Evolutionary conservation across 257 asterid genomes (phyloP).

Genomic region (Jasminum sambac): DNA sequence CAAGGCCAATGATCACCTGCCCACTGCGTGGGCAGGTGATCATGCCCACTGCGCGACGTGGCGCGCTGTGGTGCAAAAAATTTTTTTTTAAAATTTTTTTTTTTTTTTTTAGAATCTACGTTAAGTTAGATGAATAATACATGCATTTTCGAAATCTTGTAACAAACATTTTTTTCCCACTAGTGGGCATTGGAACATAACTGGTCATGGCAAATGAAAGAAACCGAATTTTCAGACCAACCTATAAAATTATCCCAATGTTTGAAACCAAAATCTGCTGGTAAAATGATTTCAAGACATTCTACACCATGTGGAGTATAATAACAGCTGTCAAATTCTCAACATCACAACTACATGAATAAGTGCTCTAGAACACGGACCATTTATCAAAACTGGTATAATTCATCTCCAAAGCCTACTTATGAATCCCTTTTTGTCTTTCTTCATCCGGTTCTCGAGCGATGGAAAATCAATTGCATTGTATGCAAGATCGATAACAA

Average conservation of each 20-base stretch:
- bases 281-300: neutral
- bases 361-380: neutral
- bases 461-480: conserved; percentile 77
- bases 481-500: conserved; percentile 65
- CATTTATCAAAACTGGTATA: neutral
- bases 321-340: neutral
- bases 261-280: neutral
- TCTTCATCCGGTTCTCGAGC: conserved; percentile 82
- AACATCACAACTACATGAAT: neutral
- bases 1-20: too few species aligned
- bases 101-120: too few species aligned
- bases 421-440: conserved; percentile 77
- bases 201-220: neutral
- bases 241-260: neutral
- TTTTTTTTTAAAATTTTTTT: too few species aligned
- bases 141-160: too few species aligned
- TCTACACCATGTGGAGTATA: neutral
- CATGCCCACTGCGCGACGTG: too few species aligned
- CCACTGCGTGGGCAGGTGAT: too few species aligned
- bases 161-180: too few species aligned
- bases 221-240: neutral
- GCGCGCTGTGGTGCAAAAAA: too few species aligned
- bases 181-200: too few species aligned
- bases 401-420: conserved; percentile 82
- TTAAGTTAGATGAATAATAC: too few species aligned